These are phyloP conservation scores for Talaromyces borbonicus DNA, from an alignment of 495 filamentous ascomycete genomes.

Conservation along the genomic window DNA sequence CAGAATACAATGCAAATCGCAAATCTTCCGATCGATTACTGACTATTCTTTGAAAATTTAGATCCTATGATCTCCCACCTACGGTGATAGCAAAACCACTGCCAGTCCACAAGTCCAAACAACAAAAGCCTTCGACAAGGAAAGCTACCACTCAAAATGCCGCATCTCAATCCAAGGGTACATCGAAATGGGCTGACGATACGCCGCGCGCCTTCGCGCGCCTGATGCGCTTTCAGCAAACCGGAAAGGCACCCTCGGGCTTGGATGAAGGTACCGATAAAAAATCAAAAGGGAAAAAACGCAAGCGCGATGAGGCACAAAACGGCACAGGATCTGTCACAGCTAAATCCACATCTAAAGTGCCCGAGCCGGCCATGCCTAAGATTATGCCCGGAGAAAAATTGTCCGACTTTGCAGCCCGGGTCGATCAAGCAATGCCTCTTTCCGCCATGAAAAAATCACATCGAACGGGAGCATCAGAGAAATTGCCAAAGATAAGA, in stretches of 20 bases:
- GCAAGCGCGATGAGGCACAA: slow-evolving; percentile 22
- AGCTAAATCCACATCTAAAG: slow-evolving; percentile 8
- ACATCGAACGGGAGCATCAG: slow-evolving; percentile 12
- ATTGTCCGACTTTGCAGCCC: slow-evolving; percentile 69
- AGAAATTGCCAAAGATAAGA: slow-evolving; percentile 29
- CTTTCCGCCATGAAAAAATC: slow-evolving; percentile 48
- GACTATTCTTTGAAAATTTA: too few species aligned
- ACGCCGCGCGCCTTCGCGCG: slow-evolving; percentile 78
- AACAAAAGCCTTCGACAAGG: slow-evolving; percentile 13
- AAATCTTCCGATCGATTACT: too few species aligned
- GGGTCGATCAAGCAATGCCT: slow-evolving; percentile 80
- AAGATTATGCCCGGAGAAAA: slow-evolving; percentile 75
- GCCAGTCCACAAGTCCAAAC: slow-evolving; percentile 37
- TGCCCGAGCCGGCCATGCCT: slow-evolving; percentile 29
- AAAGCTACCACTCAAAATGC: slow-evolving; percentile 16
- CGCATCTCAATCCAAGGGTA: slow-evolving; percentile 20
- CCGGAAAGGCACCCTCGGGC: slow-evolving; percentile 43
- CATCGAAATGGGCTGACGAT: slow-evolving; percentile 53
- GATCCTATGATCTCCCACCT: slow-evolving; percentile 68
- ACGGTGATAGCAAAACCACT: slow-evolving; percentile 59
- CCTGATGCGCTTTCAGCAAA: slow-evolving; percentile 58
- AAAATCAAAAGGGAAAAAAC: slow-evolving; percentile 38
- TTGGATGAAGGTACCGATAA: slow-evolving; percentile 55
- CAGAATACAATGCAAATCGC: too few species aligned
- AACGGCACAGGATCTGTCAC: slow-evolving; percentile 10